phyloP scores from a whole-genome alignment of 345 rosid species.

The Dovyalis caffra region DNA sequence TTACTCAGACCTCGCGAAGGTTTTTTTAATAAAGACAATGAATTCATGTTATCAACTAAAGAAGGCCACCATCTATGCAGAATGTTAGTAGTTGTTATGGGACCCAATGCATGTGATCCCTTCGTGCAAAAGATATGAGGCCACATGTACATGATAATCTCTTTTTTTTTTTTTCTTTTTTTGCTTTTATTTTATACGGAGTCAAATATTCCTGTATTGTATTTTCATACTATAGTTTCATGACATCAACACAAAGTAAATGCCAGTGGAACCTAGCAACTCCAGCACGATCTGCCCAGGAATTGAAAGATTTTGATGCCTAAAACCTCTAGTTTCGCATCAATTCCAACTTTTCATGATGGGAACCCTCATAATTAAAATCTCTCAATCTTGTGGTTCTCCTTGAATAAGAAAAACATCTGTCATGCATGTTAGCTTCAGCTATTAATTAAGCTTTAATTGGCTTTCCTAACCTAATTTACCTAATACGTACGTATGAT shows the following conservation, averaged over 20 bases:
- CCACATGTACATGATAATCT: slow-evolving; percentile 11
- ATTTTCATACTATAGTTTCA: background rate
- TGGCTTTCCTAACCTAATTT: background rate
- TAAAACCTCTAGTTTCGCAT: background rate
- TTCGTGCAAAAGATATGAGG: background rate
- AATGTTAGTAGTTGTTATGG: slow-evolving; percentile 18
- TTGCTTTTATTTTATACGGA: background rate
- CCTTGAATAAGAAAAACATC: background rate
- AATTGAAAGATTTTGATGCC: background rate
- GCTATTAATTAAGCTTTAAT: background rate
- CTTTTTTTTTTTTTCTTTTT: background rate
- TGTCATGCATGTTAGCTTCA: slow-evolving; percentile 1
- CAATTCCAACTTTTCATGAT: slow-evolving; percentile 17
- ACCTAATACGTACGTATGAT: background rate
- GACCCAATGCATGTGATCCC: slow-evolving; percentile 31
- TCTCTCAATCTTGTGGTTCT: slow-evolving; percentile 6
- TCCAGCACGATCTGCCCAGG: background rate
- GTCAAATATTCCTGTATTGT: slow-evolving; percentile 7
- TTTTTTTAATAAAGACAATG: no score
- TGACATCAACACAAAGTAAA: background rate
- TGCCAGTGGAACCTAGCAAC: background rate
- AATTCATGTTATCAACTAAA: slow-evolving; percentile 6
- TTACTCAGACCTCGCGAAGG: no score
- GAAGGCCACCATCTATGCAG: slow-evolving; percentile 10
- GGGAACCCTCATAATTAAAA: background rate